phyloP scores from a whole-genome alignment of 2,329 filamentous ascomycete genomes.

The Trichoderma sp. region DNA sequence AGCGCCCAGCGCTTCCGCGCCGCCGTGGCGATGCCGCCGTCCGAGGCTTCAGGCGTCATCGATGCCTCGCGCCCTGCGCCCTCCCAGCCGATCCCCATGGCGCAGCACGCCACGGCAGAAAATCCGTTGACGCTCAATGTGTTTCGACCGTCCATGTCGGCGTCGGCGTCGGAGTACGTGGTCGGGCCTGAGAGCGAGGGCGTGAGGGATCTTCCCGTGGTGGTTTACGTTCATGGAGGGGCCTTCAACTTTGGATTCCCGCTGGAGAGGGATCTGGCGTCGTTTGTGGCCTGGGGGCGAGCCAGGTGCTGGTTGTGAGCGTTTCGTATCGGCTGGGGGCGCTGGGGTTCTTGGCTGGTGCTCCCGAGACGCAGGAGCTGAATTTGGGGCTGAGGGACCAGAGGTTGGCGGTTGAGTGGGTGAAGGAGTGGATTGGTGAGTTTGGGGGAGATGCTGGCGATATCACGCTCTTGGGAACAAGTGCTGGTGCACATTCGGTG shows the following conservation, averaged over 20 bases:
- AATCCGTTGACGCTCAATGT: constrained; percentile 57
- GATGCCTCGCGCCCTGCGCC: constrained; percentile 41
- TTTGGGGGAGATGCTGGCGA: constrained; percentile 62
- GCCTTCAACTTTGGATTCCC: constrained; percentile 59
- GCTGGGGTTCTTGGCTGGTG: constrained; percentile 67
- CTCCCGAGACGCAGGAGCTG: constrained; percentile 53
- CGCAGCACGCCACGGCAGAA: constrained; percentile 43
- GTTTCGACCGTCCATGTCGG: constrained; percentile 40
- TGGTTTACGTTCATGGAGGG: constrained; percentile 66
- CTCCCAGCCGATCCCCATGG: constrained; percentile 27
- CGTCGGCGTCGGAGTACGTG: background rate
- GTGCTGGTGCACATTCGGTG: constrained; percentile 64
- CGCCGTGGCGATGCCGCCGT: constrained; percentile 38
- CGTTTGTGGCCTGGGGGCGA: constrained; percentile 58
- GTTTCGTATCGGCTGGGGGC: constrained; percentile 66
- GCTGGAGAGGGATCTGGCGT: constrained; percentile 59
- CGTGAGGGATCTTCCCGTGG: constrained; percentile 42
- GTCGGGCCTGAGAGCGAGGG: constrained; percentile 23
- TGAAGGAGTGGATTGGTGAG: constrained; percentile 56
- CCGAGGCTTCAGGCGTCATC: constrained; percentile 24
- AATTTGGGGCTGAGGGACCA: constrained; percentile 69
- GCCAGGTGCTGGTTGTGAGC: constrained; percentile 57
- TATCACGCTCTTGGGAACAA: constrained; percentile 63
- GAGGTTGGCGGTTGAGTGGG: constrained; percentile 59
- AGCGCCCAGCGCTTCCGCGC: constrained; percentile 49